Base-by-base conservation (phyloP, 2,329 filamentous ascomycete species). In the Calycina marina region DNA sequence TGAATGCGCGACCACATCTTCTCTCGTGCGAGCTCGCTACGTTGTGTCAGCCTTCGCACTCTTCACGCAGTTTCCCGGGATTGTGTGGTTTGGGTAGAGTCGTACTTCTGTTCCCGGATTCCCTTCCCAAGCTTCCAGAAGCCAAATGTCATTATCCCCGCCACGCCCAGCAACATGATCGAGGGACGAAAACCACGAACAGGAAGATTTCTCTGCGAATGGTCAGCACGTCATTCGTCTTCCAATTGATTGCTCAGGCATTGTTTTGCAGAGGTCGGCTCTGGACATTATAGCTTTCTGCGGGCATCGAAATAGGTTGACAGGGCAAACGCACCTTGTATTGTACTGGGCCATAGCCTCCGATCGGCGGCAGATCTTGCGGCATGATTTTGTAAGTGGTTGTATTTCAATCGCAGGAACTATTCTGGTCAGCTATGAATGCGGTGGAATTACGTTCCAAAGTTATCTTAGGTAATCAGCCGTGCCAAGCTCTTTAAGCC, bases 1-100 rank as follows among this genome's bases (percentile, higher is more conserved):
- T 96, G 75, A 60, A 98, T 93, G 54, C 90, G 79, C 40, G 83
- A 74, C 90, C 90, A 98, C 73, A 93, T 90, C 68, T 96, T 98
- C 56, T 98, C 90, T 49, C 90, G 83, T 42, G 77, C 82, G 46
- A 93, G 77, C 61, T 98, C 90, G 54, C 86, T 94, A 50, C 35
- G 25, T 36, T 15, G n/a, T 18, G 29, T 42, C 24, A 42, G 39
- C 24, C 4, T n/a, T n/a, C 25, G 16, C 32, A 16, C 22, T 14
- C 20, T 22, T 13, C 20, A n/a, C 20, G 20, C 8, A n/a, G 20
- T 22, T 22, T 22, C n/a, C n/a, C 20, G 8, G 8, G 20, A 9
- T 22, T 8, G n/a, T n/a, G 20, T 22, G 8, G 20, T 2, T 8
- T 9, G 20, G 20, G 3, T 9, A 22, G n/a, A n/a, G 20, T n/a